Evolutionary conservation across 148 eudicot genomes (phyloP).

Genomic region (Rhododendron molle): DNA sequence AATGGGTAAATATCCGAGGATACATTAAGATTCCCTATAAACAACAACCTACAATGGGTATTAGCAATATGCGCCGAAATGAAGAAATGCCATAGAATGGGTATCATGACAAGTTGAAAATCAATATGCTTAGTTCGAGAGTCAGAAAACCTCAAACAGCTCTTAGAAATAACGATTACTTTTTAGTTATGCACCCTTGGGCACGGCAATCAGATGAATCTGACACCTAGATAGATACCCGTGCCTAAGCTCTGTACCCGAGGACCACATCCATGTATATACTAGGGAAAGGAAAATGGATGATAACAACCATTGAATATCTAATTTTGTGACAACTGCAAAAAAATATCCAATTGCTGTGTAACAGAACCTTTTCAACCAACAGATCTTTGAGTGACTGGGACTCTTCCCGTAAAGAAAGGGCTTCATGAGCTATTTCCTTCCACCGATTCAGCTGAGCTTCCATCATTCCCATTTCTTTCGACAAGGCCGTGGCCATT

Average conservation of each 20-base stretch:
- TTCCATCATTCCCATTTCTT: slow-evolving; percentile 90
- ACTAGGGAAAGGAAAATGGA: slow-evolving; percentile 1
- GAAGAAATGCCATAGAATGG: background rate
- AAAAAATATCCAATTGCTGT: background rate
- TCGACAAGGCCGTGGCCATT: slow-evolving; percentile 82
- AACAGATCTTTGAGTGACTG: slow-evolving; percentile 51
- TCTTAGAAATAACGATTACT: background rate
- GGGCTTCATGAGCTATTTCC: slow-evolving; percentile 72
- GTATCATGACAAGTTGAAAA: background rate
- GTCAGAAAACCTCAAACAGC: background rate
- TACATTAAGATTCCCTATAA: background rate
- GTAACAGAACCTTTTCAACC: slow-evolving; percentile 55
- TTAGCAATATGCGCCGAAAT: background rate
- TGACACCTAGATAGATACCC: background rate
- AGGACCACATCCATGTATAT: background rate
- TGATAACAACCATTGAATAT: background rate
- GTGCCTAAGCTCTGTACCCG: background rate
- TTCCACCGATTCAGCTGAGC: slow-evolving; percentile 86
- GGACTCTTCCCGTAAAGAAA: slow-evolving; percentile 62
- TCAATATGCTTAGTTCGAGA: background rate
- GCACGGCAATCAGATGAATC: background rate
- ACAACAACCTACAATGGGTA: background rate
- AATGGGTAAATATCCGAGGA: background rate
- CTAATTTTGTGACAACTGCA: background rate
- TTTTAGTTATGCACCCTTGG: background rate